phyloP scores from a whole-genome alignment of 2,329 filamentous ascomycete species.

The Daldinia eschscholtzii region DNA sequence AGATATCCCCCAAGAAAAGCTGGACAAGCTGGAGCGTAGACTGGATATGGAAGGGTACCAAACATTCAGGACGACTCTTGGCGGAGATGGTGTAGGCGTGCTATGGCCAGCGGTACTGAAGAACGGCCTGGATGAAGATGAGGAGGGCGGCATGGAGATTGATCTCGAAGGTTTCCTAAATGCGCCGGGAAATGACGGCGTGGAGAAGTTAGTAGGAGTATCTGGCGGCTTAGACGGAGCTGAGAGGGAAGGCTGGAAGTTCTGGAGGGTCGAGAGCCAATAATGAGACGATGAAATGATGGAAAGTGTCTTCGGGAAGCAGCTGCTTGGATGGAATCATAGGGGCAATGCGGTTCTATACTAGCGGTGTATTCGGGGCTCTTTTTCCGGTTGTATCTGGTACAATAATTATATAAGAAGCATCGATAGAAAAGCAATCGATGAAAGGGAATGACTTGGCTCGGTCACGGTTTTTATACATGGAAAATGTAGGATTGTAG shows the following conservation, averaged over 20 bases:
- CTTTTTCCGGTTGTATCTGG: slow-evolving; percentile 10
- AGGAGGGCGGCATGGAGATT: slow-evolving; percentile 89
- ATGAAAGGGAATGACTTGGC: slow-evolving; percentile 1
- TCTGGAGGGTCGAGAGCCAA: slow-evolving; percentile 76
- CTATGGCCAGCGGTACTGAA: slow-evolving; percentile 92
- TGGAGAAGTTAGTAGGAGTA: slow-evolving; percentile 89
- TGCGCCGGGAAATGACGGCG: slow-evolving; percentile 84
- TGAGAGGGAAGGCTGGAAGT: slow-evolving; percentile 85
- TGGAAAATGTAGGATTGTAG: slow-evolving; percentile 6
- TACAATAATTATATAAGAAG: slow-evolving; percentile 23
- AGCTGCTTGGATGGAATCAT: neutral
- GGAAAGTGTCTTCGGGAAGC: neutral
- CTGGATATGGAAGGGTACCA: slow-evolving; percentile 80
- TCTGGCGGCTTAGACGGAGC: slow-evolving; percentile 68
- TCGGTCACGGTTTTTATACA: slow-evolving; percentile 6
- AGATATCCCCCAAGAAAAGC: slow-evolving; percentile 65
- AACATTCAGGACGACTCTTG: slow-evolving; percentile 89
- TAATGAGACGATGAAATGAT: slow-evolving; percentile 35
- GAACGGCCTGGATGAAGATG: slow-evolving; percentile 82
- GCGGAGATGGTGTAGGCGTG: slow-evolving; percentile 93
- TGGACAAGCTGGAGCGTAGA: slow-evolving; percentile 73
- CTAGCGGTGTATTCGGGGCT: neutral
- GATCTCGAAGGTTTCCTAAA: slow-evolving; percentile 86
- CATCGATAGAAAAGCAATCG: slow-evolving; percentile 9
- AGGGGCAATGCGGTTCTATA: slow-evolving; percentile 4